These are phyloP conservation scores for Amanita inopinata DNA, from an alignment of 768 basidiomycete genomes.

Conservation along the genomic window DNA sequence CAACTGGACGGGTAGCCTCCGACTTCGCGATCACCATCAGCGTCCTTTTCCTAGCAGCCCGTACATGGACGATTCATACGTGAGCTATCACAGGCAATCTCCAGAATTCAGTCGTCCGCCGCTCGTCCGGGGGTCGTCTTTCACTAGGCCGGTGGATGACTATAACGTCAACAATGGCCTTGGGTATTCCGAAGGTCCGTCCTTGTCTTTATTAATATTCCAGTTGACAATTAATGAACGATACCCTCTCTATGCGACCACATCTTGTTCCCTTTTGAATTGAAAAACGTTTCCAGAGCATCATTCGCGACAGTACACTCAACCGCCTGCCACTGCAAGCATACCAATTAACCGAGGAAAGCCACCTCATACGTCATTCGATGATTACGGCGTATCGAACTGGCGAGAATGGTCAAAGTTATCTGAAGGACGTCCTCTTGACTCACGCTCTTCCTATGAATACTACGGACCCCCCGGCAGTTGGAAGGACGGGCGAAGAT, in stretches of 20 bases:
- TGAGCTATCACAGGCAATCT: conserved; percentile 1
- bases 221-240: no score
- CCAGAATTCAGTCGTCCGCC: conserved; percentile 2
- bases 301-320: neutral
- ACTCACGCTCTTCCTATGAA: conserved; percentile 1
- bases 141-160: conserved; percentile 5
- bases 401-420: conserved; percentile 4
- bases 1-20: conserved; percentile 5
- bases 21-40: neutral
- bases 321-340: neutral
- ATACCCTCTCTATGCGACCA: neutral
- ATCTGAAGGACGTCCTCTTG: neutral
- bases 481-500: neutral
- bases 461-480: neutral
- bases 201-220: neutral
- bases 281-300: neutral
- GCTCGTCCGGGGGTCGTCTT: conserved; percentile 2
- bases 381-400: conserved; percentile 1
- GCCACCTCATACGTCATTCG: neutral
- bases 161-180: neutral
- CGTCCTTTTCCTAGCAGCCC: neutral
- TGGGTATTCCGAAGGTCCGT: conserved; percentile 3
- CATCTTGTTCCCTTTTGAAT: neutral
- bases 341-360: conserved; percentile 7
- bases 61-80: conserved; percentile 4